Base-by-base conservation (phyloP, 305 asterid species). In the Vinca major region DNA sequence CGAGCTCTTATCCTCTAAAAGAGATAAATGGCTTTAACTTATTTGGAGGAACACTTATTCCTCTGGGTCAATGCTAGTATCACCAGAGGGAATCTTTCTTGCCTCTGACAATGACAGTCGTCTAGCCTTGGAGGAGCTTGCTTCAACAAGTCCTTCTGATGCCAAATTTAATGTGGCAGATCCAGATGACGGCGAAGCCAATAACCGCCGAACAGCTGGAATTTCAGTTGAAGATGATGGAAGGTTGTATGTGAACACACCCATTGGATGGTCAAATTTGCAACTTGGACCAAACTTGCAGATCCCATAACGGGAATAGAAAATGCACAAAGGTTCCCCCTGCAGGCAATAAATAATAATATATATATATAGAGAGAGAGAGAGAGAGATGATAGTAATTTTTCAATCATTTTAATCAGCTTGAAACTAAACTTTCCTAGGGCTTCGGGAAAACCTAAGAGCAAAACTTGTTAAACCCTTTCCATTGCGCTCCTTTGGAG, bases 241-340 rank as follows among this genome's bases (percentile, higher is more conserved):
- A 0, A 85, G 73, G 73, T 84, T 82, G 82, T 89, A 86, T 17
- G 90, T 77, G 74, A 86, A 84, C 71, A 87, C 90, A 50, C 86
- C 83, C 99, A 91, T 91, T 17, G 99, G 97, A 80, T 94, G 99
- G 81, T 94, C 96, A 84, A 86, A 94, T 84, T 91, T 94, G 96
- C 99, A 94, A 84, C 98, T 91, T 73, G 97, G 97, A 66, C 98
- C 99, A 81, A 94, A 94, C 79, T 94, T 94, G 90, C 99, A 94
- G 73, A 91, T 91, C 69, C 98, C 97, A 70, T 91, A 94, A 64
- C 95, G 85, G 69, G 99, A 89, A 82, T 94, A 94, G 88, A 94
- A 94, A 68, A 86, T 87, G 74, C 99, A 94, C 75, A 91, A 65
- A 62, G 96, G 93, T 80, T 89, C 97, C 78, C 96, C 99, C 99